These are phyloP conservation scores for Talaromyces pinophilus DNA, from an alignment of 2,329 filamentous ascomycete species.

Conservation along the genomic window DNA sequence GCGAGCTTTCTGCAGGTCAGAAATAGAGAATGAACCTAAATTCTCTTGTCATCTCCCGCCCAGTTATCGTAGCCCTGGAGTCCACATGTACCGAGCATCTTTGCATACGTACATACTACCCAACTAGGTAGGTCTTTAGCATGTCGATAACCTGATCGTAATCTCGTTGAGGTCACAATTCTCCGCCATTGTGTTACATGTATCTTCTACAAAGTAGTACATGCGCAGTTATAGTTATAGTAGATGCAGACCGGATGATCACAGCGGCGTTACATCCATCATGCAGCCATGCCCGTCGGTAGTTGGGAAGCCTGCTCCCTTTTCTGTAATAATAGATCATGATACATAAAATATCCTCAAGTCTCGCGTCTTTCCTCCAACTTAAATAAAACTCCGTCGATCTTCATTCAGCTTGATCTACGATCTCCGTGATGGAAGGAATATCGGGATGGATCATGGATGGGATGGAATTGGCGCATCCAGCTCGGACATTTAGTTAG, in stretches of 20 bases:
- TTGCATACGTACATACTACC: neutral
- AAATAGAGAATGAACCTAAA: neutral
- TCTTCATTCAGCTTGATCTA: neutral
- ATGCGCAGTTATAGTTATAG: neutral
- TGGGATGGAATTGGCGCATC: neutral
- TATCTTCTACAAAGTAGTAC: neutral
- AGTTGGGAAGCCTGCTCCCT: neutral
- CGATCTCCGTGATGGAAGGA: neutral
- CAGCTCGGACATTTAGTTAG: neutral
- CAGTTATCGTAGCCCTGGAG: neutral
- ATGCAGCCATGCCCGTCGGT: neutral
- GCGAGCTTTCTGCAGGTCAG: neutral
- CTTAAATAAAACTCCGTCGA: neutral
- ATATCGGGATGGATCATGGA: neutral
- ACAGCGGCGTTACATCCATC: constrained; percentile 9
- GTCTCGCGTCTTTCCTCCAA: neutral
- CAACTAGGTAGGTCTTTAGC: neutral
- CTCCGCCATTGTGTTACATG: constrained; percentile 5
- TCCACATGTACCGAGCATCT: neutral
- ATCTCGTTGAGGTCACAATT: neutral
- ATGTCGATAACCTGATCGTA: neutral
- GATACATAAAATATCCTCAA: neutral
- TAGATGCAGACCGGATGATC: neutral
- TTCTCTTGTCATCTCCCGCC: neutral
- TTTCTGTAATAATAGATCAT: neutral